Percentiles rank a stretch among this genome's conserved stretches.
phyloP scores from a whole-genome alignment of 345 rosid genomes.

The Nephelium lappaceum region DNA sequence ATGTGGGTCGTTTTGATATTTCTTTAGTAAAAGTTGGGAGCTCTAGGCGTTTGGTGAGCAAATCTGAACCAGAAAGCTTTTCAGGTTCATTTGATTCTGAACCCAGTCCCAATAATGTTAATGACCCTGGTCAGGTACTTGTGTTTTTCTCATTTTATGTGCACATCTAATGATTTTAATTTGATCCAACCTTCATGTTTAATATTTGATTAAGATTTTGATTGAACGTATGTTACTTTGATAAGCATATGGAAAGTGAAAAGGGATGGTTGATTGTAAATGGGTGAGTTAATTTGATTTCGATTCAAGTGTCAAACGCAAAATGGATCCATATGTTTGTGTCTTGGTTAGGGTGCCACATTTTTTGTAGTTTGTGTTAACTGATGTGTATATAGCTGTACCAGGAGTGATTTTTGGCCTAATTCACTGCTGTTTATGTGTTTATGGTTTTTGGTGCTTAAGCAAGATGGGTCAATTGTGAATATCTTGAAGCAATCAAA shows the following conservation, averaged over 20 bases:
- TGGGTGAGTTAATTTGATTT: not conserved
- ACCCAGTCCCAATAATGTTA: constrained; percentile 31
- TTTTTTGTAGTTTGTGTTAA: constrained; percentile 10
- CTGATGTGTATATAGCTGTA: constrained; percentile 9
- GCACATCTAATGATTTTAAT: not conserved
- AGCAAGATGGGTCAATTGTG: constrained; percentile 40
- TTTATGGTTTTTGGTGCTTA: constrained; percentile 36
- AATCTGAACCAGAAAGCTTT: constrained; percentile 42
- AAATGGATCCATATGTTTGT: not conserved
- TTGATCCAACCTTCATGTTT: not conserved
- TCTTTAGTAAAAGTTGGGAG: constrained; percentile 27
- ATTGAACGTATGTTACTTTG: not conserved
- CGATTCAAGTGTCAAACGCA: not conserved
- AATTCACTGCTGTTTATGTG: constrained; percentile 2
- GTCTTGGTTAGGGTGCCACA: not conserved
- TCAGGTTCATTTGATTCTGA: constrained; percentile 39
- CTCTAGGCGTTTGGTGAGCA: constrained; percentile 42
- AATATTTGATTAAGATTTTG: not conserved
- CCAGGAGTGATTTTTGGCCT: not conserved
- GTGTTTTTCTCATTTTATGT: not conserved
- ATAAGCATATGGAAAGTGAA: not conserved
- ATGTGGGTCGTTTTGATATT: not conserved
- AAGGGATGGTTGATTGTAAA: not conserved
- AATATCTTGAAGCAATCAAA: constrained; percentile 73
- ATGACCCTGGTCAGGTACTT: constrained; percentile 45